Evolutionary conservation across 2,329 filamentous ascomycete genomes (phyloP).

Genomic region (Ceratocystis alfenasii): DNA sequence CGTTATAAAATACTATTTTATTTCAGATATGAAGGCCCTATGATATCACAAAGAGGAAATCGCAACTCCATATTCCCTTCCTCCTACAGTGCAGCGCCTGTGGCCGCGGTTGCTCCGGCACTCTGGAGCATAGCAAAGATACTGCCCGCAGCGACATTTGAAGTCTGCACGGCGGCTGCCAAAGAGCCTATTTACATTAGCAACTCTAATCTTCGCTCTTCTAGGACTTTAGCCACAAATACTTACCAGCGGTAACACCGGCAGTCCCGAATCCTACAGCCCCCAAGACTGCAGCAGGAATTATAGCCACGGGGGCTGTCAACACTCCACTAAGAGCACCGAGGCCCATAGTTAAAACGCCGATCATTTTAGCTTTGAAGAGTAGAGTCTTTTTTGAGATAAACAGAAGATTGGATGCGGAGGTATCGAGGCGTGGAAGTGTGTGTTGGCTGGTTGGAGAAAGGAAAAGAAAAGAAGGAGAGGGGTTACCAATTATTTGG

Average conservation of each 20-base stretch:
- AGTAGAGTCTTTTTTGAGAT: background rate
- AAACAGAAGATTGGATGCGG: background rate
- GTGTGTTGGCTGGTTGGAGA: background rate
- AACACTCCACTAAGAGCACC: background rate
- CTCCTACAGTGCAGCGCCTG: background rate
- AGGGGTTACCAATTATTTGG: background rate
- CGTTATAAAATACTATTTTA: too few relatives aligned
- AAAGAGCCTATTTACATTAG: background rate
- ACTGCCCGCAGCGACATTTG: conserved; percentile 6
- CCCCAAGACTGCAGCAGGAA: background rate
- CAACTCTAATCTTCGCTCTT: too few relatives aligned
- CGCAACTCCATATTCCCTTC: background rate
- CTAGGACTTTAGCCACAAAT: background rate
- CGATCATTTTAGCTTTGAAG: background rate
- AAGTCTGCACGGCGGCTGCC: background rate
- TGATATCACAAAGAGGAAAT: too few relatives aligned
- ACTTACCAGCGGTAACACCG: conserved; percentile 3
- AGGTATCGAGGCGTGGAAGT: too few relatives aligned
- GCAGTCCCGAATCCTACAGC: background rate
- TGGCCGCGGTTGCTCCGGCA: conserved; percentile 5
- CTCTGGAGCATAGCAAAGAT: conserved; percentile 17
- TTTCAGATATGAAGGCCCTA: too few relatives aligned
- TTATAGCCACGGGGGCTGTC: background rate
- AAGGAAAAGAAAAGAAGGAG: background rate
- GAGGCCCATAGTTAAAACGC: background rate